Conservation (phyloP, 495 filamentous ascomycete species). For the Hypoxylon fragiforme region DNA sequence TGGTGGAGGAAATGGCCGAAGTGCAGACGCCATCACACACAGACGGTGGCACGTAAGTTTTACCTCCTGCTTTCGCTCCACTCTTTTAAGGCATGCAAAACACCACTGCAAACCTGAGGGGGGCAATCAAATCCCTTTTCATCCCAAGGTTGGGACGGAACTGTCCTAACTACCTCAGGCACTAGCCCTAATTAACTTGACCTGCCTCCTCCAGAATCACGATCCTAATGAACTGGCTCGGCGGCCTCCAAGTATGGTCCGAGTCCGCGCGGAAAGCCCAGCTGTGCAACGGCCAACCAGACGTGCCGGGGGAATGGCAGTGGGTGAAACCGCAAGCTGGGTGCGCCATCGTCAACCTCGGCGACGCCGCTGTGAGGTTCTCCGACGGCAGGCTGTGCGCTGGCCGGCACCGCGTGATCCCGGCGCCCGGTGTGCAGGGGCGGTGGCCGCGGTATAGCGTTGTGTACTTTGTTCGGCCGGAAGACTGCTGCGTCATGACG, state of each 20-base stretch:
- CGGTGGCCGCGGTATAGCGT: constrained; percentile 58
- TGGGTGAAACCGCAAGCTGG: constrained; percentile 63
- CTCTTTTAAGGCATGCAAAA: not conserved
- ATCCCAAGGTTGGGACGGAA: no score
- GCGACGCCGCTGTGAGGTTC: constrained; percentile 67
- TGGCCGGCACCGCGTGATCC: constrained; percentile 66
- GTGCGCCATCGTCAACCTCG: constrained; percentile 65
- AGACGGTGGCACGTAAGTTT: constrained; percentile 48
- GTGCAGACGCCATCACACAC: constrained; percentile 43
- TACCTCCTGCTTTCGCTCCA: no score
- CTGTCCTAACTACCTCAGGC: no score
- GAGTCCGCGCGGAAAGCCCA: constrained; percentile 41
- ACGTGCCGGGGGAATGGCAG: constrained; percentile 54
- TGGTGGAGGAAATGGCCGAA: constrained; percentile 31
- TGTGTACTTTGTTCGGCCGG: constrained; percentile 65
- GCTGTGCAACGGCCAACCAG: constrained; percentile 25
- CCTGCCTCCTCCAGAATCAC: constrained; percentile 50
- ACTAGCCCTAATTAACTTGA: not conserved
- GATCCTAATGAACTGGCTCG: constrained; percentile 63
- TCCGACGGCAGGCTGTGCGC: constrained; percentile 60
- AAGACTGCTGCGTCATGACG: constrained; percentile 58
- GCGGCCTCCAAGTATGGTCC: constrained; percentile 60
- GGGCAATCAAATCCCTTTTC: no score
- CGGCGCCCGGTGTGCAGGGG: constrained; percentile 58
- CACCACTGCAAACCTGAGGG: no score